A percentile compares a stretch with the other conserved stretches of the same genome.
phyloP scores from a whole-genome alignment of 2,329 filamentous ascomycete species.

The Pestalotiopsis sp. region DNA sequence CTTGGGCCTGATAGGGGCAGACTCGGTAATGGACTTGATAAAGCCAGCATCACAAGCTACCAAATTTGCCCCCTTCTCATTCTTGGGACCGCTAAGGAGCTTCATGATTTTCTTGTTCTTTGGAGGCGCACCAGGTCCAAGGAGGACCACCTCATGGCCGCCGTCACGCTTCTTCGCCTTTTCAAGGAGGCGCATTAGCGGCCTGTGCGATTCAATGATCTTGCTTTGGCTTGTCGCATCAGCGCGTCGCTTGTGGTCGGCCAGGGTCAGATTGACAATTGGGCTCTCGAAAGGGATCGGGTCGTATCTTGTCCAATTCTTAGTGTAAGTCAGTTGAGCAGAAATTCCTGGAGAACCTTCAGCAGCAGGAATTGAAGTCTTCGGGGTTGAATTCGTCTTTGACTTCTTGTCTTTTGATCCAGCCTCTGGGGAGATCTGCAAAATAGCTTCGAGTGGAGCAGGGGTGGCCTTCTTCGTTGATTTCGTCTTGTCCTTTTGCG shows the following conservation, averaged over 20 bases:
- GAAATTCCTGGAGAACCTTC: neutral
- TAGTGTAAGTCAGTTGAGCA: neutral
- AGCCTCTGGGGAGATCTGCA: no score
- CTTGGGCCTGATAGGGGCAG: neutral
- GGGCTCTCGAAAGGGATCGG: neutral
- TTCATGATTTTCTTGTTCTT: neutral
- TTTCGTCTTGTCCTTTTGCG: neutral
- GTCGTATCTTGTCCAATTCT: neutral
- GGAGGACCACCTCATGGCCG: neutral
- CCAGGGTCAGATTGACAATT: conserved; percentile 1
- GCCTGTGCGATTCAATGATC: neutral
- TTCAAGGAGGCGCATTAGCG: neutral
- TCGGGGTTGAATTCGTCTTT: no score
- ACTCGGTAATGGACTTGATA: neutral
- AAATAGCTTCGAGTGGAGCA: neutral
- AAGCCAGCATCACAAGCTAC: neutral
- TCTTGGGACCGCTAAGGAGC: neutral
- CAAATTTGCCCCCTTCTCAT: neutral
- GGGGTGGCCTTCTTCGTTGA: neutral
- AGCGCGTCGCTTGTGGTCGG: neutral
- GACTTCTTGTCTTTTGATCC: no score
- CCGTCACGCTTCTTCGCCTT: neutral
- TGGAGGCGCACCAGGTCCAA: neutral
- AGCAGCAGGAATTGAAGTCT: neutral
- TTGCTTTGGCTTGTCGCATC: neutral